Conservation (phyloP, 2,329 filamentous ascomycete species). For the Dactylellina sp. region DNA sequence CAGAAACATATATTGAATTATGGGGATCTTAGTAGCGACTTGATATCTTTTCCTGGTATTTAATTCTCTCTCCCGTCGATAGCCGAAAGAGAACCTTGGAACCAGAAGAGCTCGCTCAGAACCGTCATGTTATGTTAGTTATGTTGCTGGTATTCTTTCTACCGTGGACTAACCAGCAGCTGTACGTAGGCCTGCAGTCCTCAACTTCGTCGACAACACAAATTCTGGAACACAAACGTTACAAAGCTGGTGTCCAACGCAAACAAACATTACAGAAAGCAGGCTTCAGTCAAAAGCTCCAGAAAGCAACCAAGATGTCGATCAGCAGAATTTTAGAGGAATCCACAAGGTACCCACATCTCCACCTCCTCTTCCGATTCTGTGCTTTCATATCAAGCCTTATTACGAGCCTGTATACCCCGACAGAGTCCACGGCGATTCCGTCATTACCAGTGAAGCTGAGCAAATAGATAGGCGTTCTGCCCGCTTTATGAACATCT, state of each 20-base stretch:
- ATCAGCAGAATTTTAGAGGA: slow-evolving; percentile 14
- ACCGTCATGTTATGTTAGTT: too few species aligned
- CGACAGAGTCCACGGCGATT: too few species aligned
- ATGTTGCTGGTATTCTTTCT: too few species aligned
- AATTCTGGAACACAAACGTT: background rate
- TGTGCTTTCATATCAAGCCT: background rate
- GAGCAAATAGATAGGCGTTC: background rate
- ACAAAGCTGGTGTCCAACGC: background rate
- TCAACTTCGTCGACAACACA: background rate
- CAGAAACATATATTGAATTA: too few species aligned
- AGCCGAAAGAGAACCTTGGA: too few species aligned
- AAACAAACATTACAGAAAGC: background rate
- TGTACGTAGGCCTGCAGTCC: too few species aligned
- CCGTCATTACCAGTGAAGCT: slow-evolving; percentile 7
- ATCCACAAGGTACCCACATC: slow-evolving; percentile 15
- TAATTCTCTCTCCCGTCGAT: too few species aligned
- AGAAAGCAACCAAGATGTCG: slow-evolving; percentile 41
- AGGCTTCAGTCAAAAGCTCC: background rate
- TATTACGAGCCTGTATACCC: too few species aligned
- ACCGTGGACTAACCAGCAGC: too few species aligned
- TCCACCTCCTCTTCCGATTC: slow-evolving; percentile 17
- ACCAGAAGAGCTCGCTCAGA: too few species aligned
- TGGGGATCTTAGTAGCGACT: too few species aligned
- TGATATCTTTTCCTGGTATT: too few species aligned
- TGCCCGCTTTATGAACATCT: background rate